phyloP scores from a whole-genome alignment of 2,329 filamentous ascomycete genomes.

The Gliomastix tumulicola region DNA sequence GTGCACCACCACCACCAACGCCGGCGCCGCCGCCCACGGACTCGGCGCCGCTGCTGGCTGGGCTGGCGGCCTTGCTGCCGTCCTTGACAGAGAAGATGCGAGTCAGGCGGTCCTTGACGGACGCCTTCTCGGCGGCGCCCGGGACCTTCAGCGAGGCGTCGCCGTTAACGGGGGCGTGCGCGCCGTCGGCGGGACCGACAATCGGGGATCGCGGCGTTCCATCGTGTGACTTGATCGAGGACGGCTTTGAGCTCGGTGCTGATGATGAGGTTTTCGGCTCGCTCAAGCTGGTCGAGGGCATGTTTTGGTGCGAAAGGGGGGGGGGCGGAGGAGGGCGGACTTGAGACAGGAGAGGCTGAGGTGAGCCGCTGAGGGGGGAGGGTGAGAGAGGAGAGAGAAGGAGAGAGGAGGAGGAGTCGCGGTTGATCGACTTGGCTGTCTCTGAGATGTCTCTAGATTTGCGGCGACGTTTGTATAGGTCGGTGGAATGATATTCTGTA shows the following conservation, averaged over 20 bases:
- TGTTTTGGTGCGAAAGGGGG: too few relatives aligned
- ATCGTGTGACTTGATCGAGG: slow-evolving; percentile 42
- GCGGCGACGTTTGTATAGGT: too few relatives aligned
- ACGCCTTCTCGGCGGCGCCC: slow-evolving; percentile 41
- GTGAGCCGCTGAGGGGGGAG: neutral
- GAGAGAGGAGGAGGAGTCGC: slow-evolving; percentile 6
- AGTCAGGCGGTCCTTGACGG: slow-evolving; percentile 57
- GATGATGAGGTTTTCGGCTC: slow-evolving; percentile 28
- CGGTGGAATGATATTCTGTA: too few relatives aligned
- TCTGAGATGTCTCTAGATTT: too few relatives aligned
- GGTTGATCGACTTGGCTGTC: too few relatives aligned
- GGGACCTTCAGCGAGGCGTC: slow-evolving; percentile 20
- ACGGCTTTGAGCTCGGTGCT: slow-evolving; percentile 38
- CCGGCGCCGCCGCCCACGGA: slow-evolving; percentile 20
- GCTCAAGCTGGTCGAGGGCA: slow-evolving; percentile 19
- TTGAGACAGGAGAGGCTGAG: neutral
- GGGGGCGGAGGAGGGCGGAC: neutral
- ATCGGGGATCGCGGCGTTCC: slow-evolving; percentile 31
- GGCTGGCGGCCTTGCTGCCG: slow-evolving; percentile 23
- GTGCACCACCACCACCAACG: slow-evolving; percentile 20
- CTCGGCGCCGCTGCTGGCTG: slow-evolving; percentile 13
- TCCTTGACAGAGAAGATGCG: slow-evolving; percentile 61
- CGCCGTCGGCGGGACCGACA: slow-evolving; percentile 21
- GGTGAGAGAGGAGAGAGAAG: slow-evolving; percentile 4
- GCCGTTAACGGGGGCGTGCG: slow-evolving; percentile 2